Evolutionary conservation across 108 stramenopile genomes (phyloP).

Genomic region (Conticribra weissflogii): DNA sequence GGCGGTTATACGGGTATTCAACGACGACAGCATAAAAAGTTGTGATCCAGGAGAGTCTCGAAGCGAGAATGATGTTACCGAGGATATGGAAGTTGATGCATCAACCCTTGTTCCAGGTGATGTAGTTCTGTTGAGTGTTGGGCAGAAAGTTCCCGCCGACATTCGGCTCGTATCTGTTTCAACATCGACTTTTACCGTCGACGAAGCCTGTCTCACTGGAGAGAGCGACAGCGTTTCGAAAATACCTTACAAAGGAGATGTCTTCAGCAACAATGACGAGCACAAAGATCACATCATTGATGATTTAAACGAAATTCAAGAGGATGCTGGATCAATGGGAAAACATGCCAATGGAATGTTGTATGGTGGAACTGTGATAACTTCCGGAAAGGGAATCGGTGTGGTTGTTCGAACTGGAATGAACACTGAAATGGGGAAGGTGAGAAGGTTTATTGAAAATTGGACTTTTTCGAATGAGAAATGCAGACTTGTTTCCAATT

Average conservation of each 20-base stretch:
- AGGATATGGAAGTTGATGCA: constrained; percentile 57
- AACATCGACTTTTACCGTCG: constrained; percentile 62
- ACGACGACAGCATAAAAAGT: not conserved
- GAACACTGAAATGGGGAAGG: constrained; percentile 94
- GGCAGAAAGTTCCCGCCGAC: constrained; percentile 97
- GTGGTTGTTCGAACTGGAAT: constrained; percentile 93
- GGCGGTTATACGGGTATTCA: constrained; percentile 38
- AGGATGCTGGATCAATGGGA: constrained; percentile 50
- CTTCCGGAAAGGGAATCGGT: constrained; percentile 85
- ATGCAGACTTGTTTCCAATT: not conserved
- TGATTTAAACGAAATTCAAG: constrained; percentile 32
- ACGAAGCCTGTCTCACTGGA: constrained; percentile 85
- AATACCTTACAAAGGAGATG: constrained; percentile 60
- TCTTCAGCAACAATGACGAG: constrained; percentile 28
- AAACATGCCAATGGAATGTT: constrained; percentile 78
- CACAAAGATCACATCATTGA: constrained; percentile 51
- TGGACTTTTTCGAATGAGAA: not conserved
- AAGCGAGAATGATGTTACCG: constrained; percentile 25
- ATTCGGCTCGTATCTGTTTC: constrained; percentile 72
- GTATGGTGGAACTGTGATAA: constrained; percentile 94
- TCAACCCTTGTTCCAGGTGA: constrained; percentile 94
- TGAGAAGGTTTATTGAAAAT: constrained; percentile 3
- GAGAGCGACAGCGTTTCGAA: constrained; percentile 83
- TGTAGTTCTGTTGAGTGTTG: constrained; percentile 86
- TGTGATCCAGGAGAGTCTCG: constrained; percentile 1